Evolutionary conservation across 345 rosid genomes (phyloP).

Genomic region (Erodium maritimum): DNA sequence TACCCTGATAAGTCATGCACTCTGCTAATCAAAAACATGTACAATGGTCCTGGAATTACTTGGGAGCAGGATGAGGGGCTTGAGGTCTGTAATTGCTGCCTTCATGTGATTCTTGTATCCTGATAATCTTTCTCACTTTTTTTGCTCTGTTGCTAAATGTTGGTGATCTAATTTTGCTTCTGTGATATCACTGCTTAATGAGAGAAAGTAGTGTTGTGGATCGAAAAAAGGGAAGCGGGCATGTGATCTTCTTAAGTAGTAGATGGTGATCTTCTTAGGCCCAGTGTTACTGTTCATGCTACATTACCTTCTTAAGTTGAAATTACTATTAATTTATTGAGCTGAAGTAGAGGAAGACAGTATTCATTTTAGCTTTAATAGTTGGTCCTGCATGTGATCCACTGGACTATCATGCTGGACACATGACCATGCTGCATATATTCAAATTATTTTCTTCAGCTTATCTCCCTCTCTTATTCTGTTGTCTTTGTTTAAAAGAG

Average conservation of each 20-base stretch:
- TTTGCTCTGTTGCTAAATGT: neutral
- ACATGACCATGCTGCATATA: neutral
- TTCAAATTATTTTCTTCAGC: neutral
- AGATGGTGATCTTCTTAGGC: too few relatives aligned
- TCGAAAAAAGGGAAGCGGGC: neutral
- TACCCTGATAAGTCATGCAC: conserved; percentile 82
- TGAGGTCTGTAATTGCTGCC: conserved; percentile 89
- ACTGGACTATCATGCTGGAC: neutral
- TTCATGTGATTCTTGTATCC: conserved; percentile 78
- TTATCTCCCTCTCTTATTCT: too few relatives aligned
- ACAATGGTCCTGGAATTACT: conserved; percentile 84
- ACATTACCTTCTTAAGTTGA: neutral
- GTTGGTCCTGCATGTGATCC: neutral
- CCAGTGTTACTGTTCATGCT: neutral
- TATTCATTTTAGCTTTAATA: neutral
- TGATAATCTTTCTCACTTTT: conserved; percentile 14
- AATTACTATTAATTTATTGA: neutral
- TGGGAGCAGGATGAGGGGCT: conserved; percentile 99
- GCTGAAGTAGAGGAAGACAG: neutral
- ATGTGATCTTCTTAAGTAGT: neutral
- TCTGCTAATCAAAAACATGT: conserved; percentile 86
- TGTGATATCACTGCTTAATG: neutral
- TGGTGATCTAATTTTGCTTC: neutral
- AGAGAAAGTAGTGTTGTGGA: neutral
- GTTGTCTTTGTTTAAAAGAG: neutral